Evolutionary conservation across 208 protist genomes (phyloP), one percentile per base, ranked within the genome.

Genomic region (Borovskyia barvae): DNA sequence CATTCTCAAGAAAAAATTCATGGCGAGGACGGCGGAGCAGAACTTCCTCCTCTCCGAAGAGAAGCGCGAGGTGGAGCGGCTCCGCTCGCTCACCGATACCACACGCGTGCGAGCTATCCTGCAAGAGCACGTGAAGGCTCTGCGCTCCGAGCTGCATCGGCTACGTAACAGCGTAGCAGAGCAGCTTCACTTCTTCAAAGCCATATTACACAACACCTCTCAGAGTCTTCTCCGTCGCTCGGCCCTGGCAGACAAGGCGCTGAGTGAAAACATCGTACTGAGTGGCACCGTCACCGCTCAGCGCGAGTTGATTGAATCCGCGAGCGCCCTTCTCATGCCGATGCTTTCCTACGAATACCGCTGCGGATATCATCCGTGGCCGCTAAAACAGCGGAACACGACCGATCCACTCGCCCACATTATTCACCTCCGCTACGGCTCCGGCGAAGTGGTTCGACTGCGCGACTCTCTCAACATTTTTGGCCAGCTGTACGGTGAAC

Each of bases 291-390:
- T 83, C 25, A 72, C 65, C 41, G 83, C 83, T 1, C 52, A 75
- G 32, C 69, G 57, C 9, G 84, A 93, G 49, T 26, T 90, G 12
- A 77, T 95, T 45, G 77, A 74, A 22, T 88, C 85, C 11, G 83
- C 77, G 30, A 66, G 45, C 29, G 62, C 73, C 19, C 66, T 95
- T 32, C 52, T 95, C 25, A 8, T 81, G 5, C 89, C 89, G 15
- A 95, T 95, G 89, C 59, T 93, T 25, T 85, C 83, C 17, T 74
- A 26, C 28, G 85, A 92, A 60, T 95, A 95, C 70, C 64, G 52
- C 17, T 78, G 73, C 36, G 89, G 89, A 36, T 95, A 93, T 53
- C 89, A 95, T 65, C 89, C 89, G 8, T 95, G 85, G 86, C 85
- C 89, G 29, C 42, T 91, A 22, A 89, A 86, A 59, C 54, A 89